Evolutionary conservation across 202 grass and related monocot species (phyloP).

Genomic region (Musa balbisiana): DNA sequence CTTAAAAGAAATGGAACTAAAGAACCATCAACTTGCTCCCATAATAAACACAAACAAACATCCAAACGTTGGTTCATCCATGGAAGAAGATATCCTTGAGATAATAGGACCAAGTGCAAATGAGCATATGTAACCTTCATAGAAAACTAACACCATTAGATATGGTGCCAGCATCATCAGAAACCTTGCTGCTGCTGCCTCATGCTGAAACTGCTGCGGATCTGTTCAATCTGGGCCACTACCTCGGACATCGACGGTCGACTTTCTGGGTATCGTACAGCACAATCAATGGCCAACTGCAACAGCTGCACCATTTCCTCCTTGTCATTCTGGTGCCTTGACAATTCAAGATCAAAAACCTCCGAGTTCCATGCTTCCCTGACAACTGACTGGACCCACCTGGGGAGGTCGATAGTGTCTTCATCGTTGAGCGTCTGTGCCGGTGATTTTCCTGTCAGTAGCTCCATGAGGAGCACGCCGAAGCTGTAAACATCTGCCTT

Average conservation of each 20-base stretch:
- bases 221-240: constrained; percentile 35
- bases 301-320: constrained; percentile 58
- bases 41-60: background rate
- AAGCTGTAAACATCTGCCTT: constrained; percentile 70
- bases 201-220: background rate
- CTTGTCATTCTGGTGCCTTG: constrained; percentile 30
- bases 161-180: background rate
- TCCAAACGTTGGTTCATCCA: background rate
- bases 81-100: background rate
- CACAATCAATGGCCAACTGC: constrained; percentile 54
- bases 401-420: constrained; percentile 42
- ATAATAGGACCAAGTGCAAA: background rate
- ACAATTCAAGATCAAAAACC: constrained; percentile 58
- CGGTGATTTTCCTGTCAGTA: constrained; percentile 49
- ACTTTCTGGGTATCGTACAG: constrained; percentile 28
- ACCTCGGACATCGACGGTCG: constrained; percentile 53
- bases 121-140: background rate
- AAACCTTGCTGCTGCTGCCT: background rate
- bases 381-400: constrained; percentile 47
- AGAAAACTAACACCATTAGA: background rate
- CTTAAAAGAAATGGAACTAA: background rate
- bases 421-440: constrained; percentile 21
- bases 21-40: background rate
- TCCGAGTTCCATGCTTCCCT: constrained; percentile 55
- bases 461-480: constrained; percentile 65